phyloP scores from a whole-genome alignment of 2,329 filamentous ascomycete genomes.

The Penicillium sp. region DNA sequence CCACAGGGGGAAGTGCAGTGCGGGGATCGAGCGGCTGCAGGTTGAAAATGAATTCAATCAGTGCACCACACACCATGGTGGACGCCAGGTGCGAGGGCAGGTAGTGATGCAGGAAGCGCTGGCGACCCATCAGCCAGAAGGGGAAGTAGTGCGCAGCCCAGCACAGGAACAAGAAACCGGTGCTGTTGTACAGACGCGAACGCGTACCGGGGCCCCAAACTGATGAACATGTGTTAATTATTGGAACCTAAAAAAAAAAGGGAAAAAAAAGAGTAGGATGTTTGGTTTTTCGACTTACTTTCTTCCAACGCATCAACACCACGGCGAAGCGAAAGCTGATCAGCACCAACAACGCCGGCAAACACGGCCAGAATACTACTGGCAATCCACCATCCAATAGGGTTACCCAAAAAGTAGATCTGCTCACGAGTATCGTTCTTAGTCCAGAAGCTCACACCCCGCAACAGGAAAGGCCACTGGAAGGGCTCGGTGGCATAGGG shows the following conservation, averaged over 20 bases:
- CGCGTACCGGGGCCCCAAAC: constrained; percentile 61
- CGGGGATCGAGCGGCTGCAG: constrained; percentile 55
- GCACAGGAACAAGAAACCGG: constrained; percentile 95
- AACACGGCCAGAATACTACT: constrained; percentile 89
- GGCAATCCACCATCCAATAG: constrained; percentile 92
- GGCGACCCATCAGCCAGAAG: constrained; percentile 95
- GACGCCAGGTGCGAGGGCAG: constrained; percentile 89
- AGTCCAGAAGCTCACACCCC: constrained; percentile 98
- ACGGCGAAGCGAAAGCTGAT: constrained; percentile 85
- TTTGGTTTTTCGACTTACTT: constrained; percentile 55
- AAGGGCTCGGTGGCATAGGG: constrained; percentile 91
- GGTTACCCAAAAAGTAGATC: constrained; percentile 97
- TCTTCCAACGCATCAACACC: constrained; percentile 87
- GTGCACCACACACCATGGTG: constrained; percentile 75
- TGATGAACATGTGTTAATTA: constrained; percentile 18
- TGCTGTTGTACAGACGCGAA: constrained; percentile 92
- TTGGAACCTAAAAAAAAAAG: neutral
- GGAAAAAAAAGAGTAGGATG: neutral
- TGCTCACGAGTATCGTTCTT: constrained; percentile 89
- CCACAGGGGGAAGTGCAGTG: constrained; percentile 43
- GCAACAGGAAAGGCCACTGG: constrained; percentile 94
- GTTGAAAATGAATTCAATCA: constrained; percentile 94
- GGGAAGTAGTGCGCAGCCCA: constrained; percentile 97
- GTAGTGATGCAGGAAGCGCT: constrained; percentile 97
- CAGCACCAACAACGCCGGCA: constrained; percentile 79